Conservation (phyloP, 2,329 filamentous ascomycete genomes). For the Calonectria ilicicola region DNA sequence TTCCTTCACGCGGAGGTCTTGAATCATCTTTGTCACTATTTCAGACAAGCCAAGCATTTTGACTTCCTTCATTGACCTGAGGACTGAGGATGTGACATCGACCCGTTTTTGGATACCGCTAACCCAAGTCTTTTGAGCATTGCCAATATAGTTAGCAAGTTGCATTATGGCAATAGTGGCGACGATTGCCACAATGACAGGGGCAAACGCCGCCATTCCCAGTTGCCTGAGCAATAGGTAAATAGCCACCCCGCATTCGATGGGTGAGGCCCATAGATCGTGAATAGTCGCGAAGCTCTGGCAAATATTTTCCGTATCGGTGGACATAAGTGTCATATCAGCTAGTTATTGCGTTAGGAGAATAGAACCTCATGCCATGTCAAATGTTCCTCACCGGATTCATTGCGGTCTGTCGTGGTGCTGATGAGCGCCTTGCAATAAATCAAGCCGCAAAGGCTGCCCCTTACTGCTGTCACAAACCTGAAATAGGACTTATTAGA, state of each 20-base stretch:
- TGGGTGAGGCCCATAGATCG: conserved; percentile 26
- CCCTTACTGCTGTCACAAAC: background rate
- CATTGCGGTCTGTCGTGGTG: background rate
- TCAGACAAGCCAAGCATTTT: background rate
- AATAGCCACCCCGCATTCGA: conserved; percentile 22
- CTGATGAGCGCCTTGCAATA: background rate
- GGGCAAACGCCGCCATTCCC: conserved; percentile 10
- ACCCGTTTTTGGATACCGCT: conserved; percentile 27
- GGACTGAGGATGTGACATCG: conserved; percentile 25
- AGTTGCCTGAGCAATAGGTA: conserved; percentile 22
- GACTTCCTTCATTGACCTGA: conserved; percentile 25
- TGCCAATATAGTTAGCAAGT: conserved; percentile 24
- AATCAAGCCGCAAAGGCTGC: background rate
- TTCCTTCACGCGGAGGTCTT: background rate
- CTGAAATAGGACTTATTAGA: too few species aligned
- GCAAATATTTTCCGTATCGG: conserved; percentile 25
- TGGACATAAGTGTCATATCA: conserved; percentile 23
- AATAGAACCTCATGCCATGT: too few species aligned
- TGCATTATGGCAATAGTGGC: conserved; percentile 16
- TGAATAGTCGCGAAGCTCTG: conserved; percentile 16
- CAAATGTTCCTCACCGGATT: background rate
- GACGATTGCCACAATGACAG: background rate
- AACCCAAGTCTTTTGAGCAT: conserved; percentile 25
- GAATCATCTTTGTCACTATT: background rate
- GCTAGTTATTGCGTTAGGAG: too few species aligned